Conservation (phyloP, 805 yeast genomes). For the Starmerella ratchasimensis region DNA sequence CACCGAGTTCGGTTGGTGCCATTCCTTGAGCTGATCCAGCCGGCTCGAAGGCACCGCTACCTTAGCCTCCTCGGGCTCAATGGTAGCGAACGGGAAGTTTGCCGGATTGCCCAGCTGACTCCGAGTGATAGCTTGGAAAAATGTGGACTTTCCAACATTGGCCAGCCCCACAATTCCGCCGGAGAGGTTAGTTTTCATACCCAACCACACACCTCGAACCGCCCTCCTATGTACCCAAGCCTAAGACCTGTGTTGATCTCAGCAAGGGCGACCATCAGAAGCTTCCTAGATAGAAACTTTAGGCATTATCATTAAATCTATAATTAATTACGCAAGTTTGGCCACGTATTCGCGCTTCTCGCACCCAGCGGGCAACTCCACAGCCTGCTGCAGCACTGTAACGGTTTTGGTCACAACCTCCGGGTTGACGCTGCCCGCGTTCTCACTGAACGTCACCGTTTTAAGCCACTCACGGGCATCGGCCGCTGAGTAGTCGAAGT, state of each 20-base stretch:
- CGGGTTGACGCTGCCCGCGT: conserved; percentile 37
- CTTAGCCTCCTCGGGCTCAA: conserved; percentile 55
- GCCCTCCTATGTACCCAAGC: too few relatives aligned
- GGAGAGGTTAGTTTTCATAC: conserved; percentile 19
- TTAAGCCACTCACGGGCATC: conserved; percentile 75
- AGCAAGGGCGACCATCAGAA: not conserved
- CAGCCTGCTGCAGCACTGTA: conserved; percentile 46
- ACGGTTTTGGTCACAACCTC: conserved; percentile 43
- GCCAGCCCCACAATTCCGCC: conserved; percentile 50
- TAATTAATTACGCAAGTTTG: not conserved
- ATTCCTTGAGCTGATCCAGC: conserved; percentile 34
- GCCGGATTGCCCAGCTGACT: conserved; percentile 53
- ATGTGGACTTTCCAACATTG: conserved; percentile 50
- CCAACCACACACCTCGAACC: too few relatives aligned
- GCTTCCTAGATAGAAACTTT: not conserved
- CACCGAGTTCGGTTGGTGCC: conserved; percentile 38
- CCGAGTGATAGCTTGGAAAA: conserved; percentile 46
- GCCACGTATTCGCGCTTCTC: conserved; percentile 14
- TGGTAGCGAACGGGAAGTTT: conserved; percentile 62
- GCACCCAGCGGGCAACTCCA: conserved; percentile 32
- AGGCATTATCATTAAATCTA: too few relatives aligned
- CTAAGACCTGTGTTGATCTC: too few relatives aligned
- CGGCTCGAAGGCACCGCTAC: conserved; percentile 40
- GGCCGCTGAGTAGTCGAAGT: conserved; percentile 60
- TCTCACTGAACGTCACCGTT: conserved; percentile 51